Conservation (phyloP, 2,329 filamentous ascomycete species). For the Nakataea oryzae region DNA sequence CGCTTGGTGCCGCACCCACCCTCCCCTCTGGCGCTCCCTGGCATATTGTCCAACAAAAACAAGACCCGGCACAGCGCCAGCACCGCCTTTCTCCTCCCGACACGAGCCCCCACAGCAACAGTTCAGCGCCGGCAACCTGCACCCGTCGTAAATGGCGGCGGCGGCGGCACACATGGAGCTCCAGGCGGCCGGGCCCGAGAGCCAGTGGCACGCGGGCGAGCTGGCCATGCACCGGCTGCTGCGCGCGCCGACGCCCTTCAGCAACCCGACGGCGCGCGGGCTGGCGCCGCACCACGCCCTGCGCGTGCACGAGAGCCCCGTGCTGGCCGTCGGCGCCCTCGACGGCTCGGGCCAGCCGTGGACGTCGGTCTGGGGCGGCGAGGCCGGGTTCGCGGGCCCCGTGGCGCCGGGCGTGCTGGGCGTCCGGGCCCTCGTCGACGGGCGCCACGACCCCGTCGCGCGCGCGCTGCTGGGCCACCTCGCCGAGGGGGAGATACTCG, state of each 20-base stretch:
- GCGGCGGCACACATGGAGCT: neutral
- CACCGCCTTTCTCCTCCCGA: neutral
- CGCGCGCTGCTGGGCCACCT: slow-evolving; percentile 44
- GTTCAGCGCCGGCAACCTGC: neutral
- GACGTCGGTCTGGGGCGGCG: slow-evolving; percentile 71
- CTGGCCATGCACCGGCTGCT: slow-evolving; percentile 52
- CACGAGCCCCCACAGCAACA: neutral
- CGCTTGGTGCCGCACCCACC: neutral
- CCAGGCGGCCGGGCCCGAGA: slow-evolving; percentile 5
- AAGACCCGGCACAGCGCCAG: neutral
- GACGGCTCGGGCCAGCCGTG: slow-evolving; percentile 57
- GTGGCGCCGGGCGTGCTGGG: slow-evolving; percentile 55
- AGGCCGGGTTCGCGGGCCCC: slow-evolving; percentile 54
- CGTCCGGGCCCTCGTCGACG: slow-evolving; percentile 50
- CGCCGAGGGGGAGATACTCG: slow-evolving; percentile 26
- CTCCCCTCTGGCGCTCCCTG: neutral
- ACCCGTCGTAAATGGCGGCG: neutral
- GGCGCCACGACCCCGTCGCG: slow-evolving; percentile 58
- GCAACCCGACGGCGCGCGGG: slow-evolving; percentile 58
- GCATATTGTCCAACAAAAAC: neutral
- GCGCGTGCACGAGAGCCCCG: slow-evolving; percentile 50
- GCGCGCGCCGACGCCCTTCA: slow-evolving; percentile 35
- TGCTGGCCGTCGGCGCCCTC: slow-evolving; percentile 64
- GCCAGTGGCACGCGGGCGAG: slow-evolving; percentile 57
- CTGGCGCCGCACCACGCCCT: slow-evolving; percentile 50